Evolutionary conservation across 768 basidiomycete species (phyloP).

Genomic region (Cystofilobasidium capitatum): DNA sequence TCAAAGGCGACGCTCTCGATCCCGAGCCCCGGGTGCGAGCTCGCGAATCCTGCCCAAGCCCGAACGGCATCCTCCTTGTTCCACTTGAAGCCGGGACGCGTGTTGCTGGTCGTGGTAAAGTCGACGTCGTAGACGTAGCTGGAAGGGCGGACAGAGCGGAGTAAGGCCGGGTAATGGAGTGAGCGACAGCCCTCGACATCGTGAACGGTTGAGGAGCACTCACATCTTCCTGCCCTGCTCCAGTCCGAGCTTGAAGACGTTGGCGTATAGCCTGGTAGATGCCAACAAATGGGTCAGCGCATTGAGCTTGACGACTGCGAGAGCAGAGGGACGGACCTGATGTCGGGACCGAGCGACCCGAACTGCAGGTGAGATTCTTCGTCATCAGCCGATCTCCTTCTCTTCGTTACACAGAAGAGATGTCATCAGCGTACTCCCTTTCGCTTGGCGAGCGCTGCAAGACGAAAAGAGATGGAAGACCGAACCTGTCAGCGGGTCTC

Average conservation of each 20-base stretch:
- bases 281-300: no score
- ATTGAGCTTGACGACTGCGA: neutral
- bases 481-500: neutral
- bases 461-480: neutral
- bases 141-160: neutral
- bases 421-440: no score
- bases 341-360: no score
- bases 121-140: constrained; percentile 3
- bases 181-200: neutral
- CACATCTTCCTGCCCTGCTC: no score
- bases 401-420: no score
- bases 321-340: no score
- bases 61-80: neutral
- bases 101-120: neutral
- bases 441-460: no score
- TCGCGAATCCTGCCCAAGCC: neutral
- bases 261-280: no score
- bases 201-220: no score
- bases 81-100: neutral
- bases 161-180: neutral
- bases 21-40: neutral
- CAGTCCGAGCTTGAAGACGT: no score
- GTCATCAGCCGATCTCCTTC: no score
- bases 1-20: neutral
- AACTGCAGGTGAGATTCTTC: no score